Conservation (phyloP, 2,329 filamentous ascomycete species). For the Trichophaea hybrida region DNA sequence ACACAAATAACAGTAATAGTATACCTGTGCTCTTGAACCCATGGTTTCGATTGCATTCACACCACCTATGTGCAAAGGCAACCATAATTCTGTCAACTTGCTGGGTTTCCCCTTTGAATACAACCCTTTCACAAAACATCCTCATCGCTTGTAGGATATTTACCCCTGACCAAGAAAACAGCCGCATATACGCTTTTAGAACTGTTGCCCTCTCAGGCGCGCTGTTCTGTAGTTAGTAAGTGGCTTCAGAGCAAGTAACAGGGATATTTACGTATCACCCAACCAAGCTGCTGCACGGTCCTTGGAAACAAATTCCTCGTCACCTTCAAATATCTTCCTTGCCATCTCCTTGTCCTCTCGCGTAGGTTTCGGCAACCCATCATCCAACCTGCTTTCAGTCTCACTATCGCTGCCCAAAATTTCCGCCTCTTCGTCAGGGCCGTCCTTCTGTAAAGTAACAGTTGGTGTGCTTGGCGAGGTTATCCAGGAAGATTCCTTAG, state of each 20-base stretch:
- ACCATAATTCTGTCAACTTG: conserved; percentile 91
- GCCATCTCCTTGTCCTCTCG: conserved; percentile 65
- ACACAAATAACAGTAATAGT: conserved; percentile 27
- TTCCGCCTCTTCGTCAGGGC: conserved; percentile 20
- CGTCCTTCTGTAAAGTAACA: conserved; percentile 22
- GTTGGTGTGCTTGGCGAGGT: conserved; percentile 20
- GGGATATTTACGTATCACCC: conserved; percentile 45
- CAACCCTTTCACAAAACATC: conserved; percentile 63
- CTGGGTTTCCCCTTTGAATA: conserved; percentile 84
- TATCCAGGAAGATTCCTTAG: conserved; percentile 14
- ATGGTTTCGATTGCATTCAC: conserved; percentile 78
- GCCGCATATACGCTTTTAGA: conserved; percentile 73
- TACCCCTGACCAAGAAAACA: conserved; percentile 72
- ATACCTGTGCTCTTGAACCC: conserved; percentile 79
- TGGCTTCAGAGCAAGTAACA: conserved; percentile 17
- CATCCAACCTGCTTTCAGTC: background rate
- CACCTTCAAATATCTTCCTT: conserved; percentile 67
- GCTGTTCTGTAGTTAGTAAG: conserved; percentile 18
- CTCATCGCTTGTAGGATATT: conserved; percentile 69
- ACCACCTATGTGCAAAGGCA: conserved; percentile 81
- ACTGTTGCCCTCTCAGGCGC: conserved; percentile 40
- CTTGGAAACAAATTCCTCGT: conserved; percentile 65
- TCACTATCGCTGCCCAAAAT: conserved; percentile 10
- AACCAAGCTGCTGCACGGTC: conserved; percentile 76
- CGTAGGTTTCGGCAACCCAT: conserved; percentile 32